Base-by-base conservation (phyloP, 139 green algal genomes). In the Chlorella vulgaris region DNA sequence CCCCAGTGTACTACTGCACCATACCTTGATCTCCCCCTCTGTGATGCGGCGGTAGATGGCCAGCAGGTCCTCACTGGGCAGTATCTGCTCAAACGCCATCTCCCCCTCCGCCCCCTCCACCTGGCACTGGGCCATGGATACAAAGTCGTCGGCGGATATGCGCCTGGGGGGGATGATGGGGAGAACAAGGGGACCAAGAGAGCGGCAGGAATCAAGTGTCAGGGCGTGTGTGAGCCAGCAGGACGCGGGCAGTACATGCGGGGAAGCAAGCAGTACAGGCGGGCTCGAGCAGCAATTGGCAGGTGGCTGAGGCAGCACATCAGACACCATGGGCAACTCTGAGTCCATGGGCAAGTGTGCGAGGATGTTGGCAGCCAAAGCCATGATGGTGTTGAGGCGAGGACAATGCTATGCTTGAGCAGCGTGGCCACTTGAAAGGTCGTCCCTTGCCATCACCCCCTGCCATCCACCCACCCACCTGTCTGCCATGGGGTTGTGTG, bases 401-500 rank as follows among this genome's bases (percentile, higher is more conserved):
- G 60, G 13, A 58, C 47, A 58, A 10, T 58, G 47, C 47, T 58
- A 15, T 58, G 47, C 47, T 58, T n/a, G n/a, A n/a, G n/a, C n/a
- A n/a, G n/a, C n/a, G n/a, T n/a, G n/a, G n/a, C n/a, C n/a, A n/a
- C n/a, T n/a, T n/a, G n/a, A n/a, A n/a, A n/a, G n/a, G n/a, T n/a
- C n/a, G n/a, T n/a, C n/a, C n/a, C n/a, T n/a, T 24, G 47, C 47
- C 10, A 58, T 58, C 47, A 58, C 10, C 47, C 47, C 10, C 47
- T 58, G 13, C 15, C 47, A 58, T 58, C 13, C 47, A 24, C 47
- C 28, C 18, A 13, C 76, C 0, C 38, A 63, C 18, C 91, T 88
- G 77, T 97, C 93, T n/a, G 93, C 95, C 78, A 94, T 88, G 4
- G 94, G 94, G 85, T 98, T 98, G 92, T 98, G 95, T 3, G 93